These are phyloP conservation scores for Pestalotiopsis fici DNA, from an alignment of 2,329 filamentous ascomycete species.

Conservation along the genomic window DNA sequence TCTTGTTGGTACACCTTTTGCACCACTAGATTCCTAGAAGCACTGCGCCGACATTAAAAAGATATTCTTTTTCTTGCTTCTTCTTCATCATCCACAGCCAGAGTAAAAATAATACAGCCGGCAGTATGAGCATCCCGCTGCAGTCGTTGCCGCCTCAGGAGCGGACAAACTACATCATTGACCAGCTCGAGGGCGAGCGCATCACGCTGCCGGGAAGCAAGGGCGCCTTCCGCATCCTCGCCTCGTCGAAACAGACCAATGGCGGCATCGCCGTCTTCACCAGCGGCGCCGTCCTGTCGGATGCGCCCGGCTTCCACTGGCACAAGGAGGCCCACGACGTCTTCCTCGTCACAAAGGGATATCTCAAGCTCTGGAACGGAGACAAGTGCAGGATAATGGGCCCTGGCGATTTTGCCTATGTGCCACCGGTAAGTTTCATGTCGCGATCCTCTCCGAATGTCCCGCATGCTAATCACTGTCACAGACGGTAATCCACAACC, in stretches of 20 bases:
- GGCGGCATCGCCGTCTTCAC: conserved; percentile 52
- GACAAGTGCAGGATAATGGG: conserved; percentile 54
- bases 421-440: conserved; percentile 49
- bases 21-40: too few relatives aligned
- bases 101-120: neutral
- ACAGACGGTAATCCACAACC: conserved; percentile 56
- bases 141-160: conserved; percentile 34
- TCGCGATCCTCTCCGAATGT: neutral
- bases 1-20: too few relatives aligned
- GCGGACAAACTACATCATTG: conserved; percentile 44
- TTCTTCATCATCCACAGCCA: too few relatives aligned
- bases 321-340: conserved; percentile 59
- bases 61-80: neutral
- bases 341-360: conserved; percentile 57
- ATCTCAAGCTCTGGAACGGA: conserved; percentile 58
- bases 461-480: too few relatives aligned
- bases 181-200: conserved; percentile 50
- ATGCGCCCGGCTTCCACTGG: conserved; percentile 55
- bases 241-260: conserved; percentile 52
- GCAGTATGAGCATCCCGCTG: conserved; percentile 31
- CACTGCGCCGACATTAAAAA: too few relatives aligned
- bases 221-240: conserved; percentile 49
- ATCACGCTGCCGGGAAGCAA: conserved; percentile 54
- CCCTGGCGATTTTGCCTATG: conserved; percentile 58
- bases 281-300: conserved; percentile 46